Evolutionary conservation across 768 basidiomycete genomes (phyloP), one percentile per base, ranked within the genome.

Genomic region (Podaxis rugospora): DNA sequence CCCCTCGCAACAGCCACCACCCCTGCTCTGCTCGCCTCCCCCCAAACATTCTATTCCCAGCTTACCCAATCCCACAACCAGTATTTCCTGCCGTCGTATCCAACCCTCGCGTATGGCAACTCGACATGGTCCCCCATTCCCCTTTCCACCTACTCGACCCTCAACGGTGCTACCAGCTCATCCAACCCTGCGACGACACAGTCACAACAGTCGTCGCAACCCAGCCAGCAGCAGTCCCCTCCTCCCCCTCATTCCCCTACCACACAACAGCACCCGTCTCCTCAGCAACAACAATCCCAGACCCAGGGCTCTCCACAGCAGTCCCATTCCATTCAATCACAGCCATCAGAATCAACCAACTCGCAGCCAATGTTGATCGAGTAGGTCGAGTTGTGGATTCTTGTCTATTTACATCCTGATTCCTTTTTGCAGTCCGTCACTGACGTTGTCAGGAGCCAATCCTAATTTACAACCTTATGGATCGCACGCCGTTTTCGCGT

Each of bases 111-210:
- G 1, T 89, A 87, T 62, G 80, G 82, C n/a, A 66, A 78, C 2
- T 65, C 79, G 1, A 66, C 71, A 18, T 67, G 76, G 27, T 51
- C 70, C 6, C 59, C 72, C 46, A 74, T 90, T 1, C 90, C 90
- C 0, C 70, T 92, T 28, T 90, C 90, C 13, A 85, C 74, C 62
- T 92, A 90, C 63, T 92, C 90, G n/a, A 84, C 85, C 50, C 73
- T 91, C 51, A 90, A 91, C 69, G 89, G 88, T 14, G 88, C 89
- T n/a, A 89, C 87, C 10, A 82, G 76, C 1, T 72, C 80, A 14
- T 71, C 78, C 36, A 68, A 77, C 10, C 54, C 75, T 6, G 62
- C 76, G 4, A 57, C 71, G 16, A 63, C 74, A 1, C 70, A 68
- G 53, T 47, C 63, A 49, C 59, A 64, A 39, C 69, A 63, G 39